Conservation (phyloP, 257 asterid genomes). For the Ehretia macrophylla region DNA sequence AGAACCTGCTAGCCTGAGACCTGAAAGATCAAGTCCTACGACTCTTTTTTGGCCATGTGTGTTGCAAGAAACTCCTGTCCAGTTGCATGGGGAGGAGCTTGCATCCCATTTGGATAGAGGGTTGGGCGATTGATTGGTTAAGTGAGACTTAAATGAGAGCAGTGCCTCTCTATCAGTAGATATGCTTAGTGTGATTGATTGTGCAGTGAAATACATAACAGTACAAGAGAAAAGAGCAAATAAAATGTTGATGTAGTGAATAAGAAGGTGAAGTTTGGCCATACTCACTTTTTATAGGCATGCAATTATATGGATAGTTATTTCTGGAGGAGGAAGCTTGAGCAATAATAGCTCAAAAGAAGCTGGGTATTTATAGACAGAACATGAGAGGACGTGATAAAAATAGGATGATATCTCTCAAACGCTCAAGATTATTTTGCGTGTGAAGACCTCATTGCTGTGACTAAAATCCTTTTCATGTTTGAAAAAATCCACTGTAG, state of each 20-base stretch:
- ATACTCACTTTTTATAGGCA: not conserved
- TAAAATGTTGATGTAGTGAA: not conserved
- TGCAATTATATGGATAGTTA: too few species aligned
- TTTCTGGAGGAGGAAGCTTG: too few species aligned
- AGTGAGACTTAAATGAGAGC: constrained; percentile 22
- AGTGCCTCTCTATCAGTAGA: not conserved
- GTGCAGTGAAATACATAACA: too few species aligned
- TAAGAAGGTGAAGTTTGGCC: not conserved
- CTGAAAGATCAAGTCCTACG: constrained; percentile 11
- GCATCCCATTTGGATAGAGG: constrained; percentile 15
- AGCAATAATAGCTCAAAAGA: too few species aligned
- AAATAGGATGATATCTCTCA: too few species aligned
- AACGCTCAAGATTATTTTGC: too few species aligned
- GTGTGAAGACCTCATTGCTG: too few species aligned
- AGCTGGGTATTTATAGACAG: too few species aligned
- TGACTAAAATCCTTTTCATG: too few species aligned
- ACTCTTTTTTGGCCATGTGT: constrained; percentile 10
- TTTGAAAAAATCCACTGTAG: too few species aligned
- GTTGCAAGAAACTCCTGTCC: constrained; percentile 28
- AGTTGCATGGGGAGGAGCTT: constrained; percentile 15
- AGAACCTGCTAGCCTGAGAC: constrained; percentile 17
- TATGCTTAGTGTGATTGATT: constrained; percentile 28
- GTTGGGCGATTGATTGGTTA: not conserved
- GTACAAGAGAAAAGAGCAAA: not conserved
- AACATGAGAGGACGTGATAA: too few species aligned